A percentile compares a stretch with the other conserved stretches of the same genome.
phyloP scores from a whole-genome alignment of 441 rosid species.

The Erodium texanum region DNA sequence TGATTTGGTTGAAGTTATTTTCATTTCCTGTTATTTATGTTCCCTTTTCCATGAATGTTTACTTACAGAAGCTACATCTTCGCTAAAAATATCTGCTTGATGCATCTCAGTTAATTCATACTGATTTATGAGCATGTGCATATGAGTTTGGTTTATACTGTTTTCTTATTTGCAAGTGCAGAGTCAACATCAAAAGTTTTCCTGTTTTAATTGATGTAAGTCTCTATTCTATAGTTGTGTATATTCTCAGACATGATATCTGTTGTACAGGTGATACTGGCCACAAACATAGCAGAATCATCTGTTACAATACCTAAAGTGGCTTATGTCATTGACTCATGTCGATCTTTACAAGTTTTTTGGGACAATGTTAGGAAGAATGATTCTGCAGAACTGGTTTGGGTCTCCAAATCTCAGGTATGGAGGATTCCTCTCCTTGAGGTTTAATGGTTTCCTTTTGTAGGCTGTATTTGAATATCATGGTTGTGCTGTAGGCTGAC shows the following conservation, averaged over 20 bases:
- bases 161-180: too few species aligned
- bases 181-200: too few species aligned
- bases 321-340: slow-evolving; percentile 85
- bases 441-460: slow-evolving; percentile 6
- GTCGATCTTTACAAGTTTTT: slow-evolving; percentile 84
- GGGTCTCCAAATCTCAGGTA: slow-evolving; percentile 98
- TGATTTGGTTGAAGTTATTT: background rate
- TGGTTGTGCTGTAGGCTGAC: slow-evolving; percentile 55
- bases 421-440: slow-evolving; percentile 10
- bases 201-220: slow-evolving; percentile 7
- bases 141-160: too few species aligned
- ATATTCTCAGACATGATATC: slow-evolving; percentile 13
- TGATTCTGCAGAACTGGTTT: slow-evolving; percentile 67
- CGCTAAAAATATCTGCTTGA: background rate
- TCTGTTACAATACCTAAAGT: slow-evolving; percentile 93
- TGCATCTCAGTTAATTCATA: background rate
- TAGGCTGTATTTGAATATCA: slow-evolving; percentile 15
- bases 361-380: slow-evolving; percentile 57
- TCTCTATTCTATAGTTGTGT: background rate
- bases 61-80: too few species aligned
- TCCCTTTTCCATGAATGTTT: background rate
- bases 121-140: background rate
- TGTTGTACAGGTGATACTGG: slow-evolving; percentile 66
- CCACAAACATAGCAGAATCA: slow-evolving; percentile 95
- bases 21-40: background rate